Evolutionary conservation across 2,329 filamentous ascomycete genomes (phyloP).

Genomic region (Orbilia quercus): DNA sequence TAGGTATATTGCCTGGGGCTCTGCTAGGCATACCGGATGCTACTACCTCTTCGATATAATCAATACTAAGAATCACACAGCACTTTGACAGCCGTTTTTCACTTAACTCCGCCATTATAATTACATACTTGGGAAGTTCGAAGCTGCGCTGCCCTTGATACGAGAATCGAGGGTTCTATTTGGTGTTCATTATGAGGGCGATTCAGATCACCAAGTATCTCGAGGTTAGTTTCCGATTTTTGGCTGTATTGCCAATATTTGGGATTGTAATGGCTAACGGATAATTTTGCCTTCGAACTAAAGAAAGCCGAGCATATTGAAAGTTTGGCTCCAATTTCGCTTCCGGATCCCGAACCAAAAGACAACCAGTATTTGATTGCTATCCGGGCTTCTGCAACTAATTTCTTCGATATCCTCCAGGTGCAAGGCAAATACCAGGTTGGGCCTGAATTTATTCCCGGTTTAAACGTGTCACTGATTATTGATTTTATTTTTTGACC

Average conservation of each 20-base stretch:
- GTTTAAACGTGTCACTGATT: slow-evolving; percentile 62
- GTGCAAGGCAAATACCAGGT: slow-evolving; percentile 92
- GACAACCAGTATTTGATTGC: slow-evolving; percentile 84
- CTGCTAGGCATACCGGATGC: no score
- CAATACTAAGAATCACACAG: no score
- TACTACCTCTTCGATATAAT: no score
- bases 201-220: slow-evolving; percentile 80
- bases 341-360: slow-evolving; percentile 79
- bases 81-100: no score
- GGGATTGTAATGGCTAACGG: no score
- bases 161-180: neutral
- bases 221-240: slow-evolving; percentile 68
- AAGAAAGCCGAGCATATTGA: slow-evolving; percentile 86
- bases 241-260: neutral
- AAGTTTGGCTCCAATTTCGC: slow-evolving; percentile 75
- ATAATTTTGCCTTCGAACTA: slow-evolving; percentile 4
- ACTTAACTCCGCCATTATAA: no score
- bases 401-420: slow-evolving; percentile 97
- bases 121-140: no score
- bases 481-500: neutral
- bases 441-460: neutral
- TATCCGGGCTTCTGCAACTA: slow-evolving; percentile 86
- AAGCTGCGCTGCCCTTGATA: no score
- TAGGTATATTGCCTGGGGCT: no score
- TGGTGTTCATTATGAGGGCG: slow-evolving; percentile 76